Conservation (phyloP, 371 early-diverging fungal genomes). For the Apophysomyces variabilis region DNA sequence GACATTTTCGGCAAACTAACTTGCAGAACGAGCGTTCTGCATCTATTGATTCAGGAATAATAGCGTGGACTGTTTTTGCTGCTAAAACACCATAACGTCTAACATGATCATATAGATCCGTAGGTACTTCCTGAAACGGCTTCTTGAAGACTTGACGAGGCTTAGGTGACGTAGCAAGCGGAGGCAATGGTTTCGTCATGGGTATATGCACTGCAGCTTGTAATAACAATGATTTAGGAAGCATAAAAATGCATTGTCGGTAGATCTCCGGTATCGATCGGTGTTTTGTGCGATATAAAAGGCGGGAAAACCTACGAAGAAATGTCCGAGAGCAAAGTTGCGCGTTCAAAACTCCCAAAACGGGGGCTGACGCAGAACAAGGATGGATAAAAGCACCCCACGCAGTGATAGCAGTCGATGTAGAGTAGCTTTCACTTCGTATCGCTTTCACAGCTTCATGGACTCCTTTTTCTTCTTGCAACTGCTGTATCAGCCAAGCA, state of each 20-base stretch:
- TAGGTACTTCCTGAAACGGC: neutral
- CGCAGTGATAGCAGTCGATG: constrained; percentile 7
- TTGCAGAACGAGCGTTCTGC: neutral
- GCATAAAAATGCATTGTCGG: constrained; percentile 29
- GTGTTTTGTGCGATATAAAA: constrained; percentile 21
- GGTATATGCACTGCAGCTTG: constrained; percentile 45
- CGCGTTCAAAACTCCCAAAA: constrained; percentile 27
- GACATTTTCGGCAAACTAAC: constrained; percentile 4
- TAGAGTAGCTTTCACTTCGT: neutral
- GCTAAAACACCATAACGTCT: neutral
- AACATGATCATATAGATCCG: neutral
- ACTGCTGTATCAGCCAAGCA: constrained; percentile 43
- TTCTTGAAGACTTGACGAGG: constrained; percentile 2
- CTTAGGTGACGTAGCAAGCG: neutral
- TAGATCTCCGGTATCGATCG: constrained; percentile 11
- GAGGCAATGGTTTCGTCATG: constrained; percentile 36
- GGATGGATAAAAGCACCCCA: constrained; percentile 13
- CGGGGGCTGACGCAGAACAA: constrained; percentile 20
- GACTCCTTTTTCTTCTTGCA: constrained; percentile 36
- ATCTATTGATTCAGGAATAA: neutral
- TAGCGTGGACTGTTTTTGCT: constrained; percentile 2
- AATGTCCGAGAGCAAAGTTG: constrained; percentile 16
- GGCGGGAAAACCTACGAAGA: constrained; percentile 22
- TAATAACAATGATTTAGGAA: constrained; percentile 43
- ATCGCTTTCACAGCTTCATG: constrained; percentile 15